Conservation (phyloP, 148 eudicot genomes). For the Limonium bicolor region DNA sequence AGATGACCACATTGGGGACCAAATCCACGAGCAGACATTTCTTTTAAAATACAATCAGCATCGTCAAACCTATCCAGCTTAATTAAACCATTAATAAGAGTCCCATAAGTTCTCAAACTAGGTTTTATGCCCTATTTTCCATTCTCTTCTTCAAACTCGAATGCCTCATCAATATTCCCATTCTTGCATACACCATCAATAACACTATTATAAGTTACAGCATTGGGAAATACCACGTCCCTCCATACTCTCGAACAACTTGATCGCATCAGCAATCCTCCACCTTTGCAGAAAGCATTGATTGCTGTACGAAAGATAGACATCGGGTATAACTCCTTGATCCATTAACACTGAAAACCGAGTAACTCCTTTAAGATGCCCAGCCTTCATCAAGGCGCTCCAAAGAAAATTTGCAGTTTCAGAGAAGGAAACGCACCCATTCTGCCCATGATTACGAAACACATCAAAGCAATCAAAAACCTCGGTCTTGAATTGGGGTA, state of each 20-base stretch:
- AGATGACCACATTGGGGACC: conserved; percentile 56
- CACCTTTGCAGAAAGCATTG: conserved; percentile 49
- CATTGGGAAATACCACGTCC: conserved; percentile 44
- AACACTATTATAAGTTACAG: conserved; percentile 55
- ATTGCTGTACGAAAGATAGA: conserved; percentile 47
- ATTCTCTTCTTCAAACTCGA: conserved; percentile 51
- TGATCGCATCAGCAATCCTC: conserved; percentile 48
- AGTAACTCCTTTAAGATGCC: conserved; percentile 41
- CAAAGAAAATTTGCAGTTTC: conserved; percentile 49
- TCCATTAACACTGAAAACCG: conserved; percentile 45
- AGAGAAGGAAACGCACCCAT: conserved; percentile 47
- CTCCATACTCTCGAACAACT: conserved; percentile 60
- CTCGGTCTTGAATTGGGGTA: conserved; percentile 32
- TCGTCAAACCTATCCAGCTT: conserved; percentile 44
- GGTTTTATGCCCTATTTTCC: conserved; percentile 38
- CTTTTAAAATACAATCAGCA: conserved; percentile 35
- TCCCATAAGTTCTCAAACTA: conserved; percentile 46
- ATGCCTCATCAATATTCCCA: conserved; percentile 46
- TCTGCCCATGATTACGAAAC: conserved; percentile 22
- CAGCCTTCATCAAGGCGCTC: conserved; percentile 57
- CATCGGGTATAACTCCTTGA: conserved; percentile 35
- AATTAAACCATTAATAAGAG: conserved; percentile 55
- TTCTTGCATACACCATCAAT: conserved; percentile 61
- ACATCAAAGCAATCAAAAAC: conserved; percentile 35
- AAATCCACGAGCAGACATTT: conserved; percentile 47